Conservation (phyloP, 176 grass and related monocot species). For the Eleusine coracana region DNA sequence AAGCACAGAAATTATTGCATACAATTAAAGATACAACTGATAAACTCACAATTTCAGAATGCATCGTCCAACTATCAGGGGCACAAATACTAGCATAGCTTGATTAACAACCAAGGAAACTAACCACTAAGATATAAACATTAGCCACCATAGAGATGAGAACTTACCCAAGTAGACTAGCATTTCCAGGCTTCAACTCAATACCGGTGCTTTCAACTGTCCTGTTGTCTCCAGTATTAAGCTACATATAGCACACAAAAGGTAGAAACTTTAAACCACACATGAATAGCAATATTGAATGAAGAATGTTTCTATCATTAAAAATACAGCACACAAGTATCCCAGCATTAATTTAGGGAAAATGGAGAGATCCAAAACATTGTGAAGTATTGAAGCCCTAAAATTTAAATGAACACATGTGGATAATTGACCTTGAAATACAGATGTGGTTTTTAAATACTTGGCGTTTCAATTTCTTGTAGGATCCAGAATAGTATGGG, state of each 20-base stretch:
- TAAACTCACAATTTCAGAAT: conserved; percentile 15
- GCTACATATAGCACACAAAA: conserved; percentile 51
- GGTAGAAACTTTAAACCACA: conserved; percentile 1
- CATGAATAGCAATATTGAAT: conserved; percentile 21
- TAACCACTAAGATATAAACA: not conserved
- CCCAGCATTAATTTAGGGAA: not conserved
- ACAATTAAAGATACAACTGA: conserved; percentile 4
- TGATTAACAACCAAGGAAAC: conserved; percentile 14
- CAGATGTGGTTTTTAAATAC: not conserved
- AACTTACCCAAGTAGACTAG: conserved; percentile 83
- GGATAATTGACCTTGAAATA: not conserved
- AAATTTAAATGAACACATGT: conserved; percentile 18
- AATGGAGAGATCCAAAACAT: not conserved
- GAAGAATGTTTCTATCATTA: conserved; percentile 26
- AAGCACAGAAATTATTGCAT: not conserved
- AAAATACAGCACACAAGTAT: not conserved
- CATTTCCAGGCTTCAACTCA: conserved; percentile 71
- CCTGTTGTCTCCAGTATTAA: conserved; percentile 66
- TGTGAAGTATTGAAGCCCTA: conserved; percentile 9
- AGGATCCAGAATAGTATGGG: not conserved
- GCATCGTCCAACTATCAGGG: not conserved
- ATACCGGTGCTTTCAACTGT: conserved; percentile 49
- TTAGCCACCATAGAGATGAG: conserved; percentile 9
- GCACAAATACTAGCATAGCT: not conserved
- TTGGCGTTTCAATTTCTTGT: not conserved